A percentile compares a stretch with the other conserved stretches of the same genome.
Evolutionary conservation across 2,329 filamentous ascomycete species (phyloP).

Genomic region (Phaeomoniella chlamydospora): DNA sequence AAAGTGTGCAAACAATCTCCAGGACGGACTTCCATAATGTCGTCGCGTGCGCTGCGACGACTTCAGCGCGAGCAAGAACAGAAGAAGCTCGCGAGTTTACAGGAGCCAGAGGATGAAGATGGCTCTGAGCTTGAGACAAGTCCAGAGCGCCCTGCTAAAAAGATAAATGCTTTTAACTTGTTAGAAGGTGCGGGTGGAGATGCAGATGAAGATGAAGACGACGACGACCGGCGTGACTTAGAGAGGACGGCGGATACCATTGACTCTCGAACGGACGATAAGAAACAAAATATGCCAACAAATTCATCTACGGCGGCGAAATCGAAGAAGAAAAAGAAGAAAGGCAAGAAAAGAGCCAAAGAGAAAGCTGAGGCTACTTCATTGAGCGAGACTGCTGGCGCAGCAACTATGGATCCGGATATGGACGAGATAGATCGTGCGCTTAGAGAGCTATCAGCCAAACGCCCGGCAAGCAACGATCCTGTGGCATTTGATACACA

Average conservation of each 20-base stretch:
- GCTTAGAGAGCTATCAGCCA: constrained; percentile 42
- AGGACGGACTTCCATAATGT: too few species aligned
- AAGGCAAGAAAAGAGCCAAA: constrained; percentile 37
- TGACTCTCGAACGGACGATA: constrained; percentile 8
- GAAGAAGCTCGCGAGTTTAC: constrained; percentile 30
- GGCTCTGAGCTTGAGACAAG: constrained; percentile 23
- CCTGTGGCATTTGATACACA: constrained; percentile 7
- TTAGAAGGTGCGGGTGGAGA: constrained; percentile 30
- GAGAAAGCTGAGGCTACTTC: constrained; percentile 12
- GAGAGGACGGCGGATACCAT: constrained; percentile 7
- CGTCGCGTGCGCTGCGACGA: constrained; percentile 50
- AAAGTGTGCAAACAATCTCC: too few species aligned
- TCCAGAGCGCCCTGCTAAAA: constrained; percentile 20
- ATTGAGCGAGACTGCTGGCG: constrained; percentile 2
- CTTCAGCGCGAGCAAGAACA: constrained; percentile 48
- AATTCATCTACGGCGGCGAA: constrained; percentile 18
- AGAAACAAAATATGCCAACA: constrained; percentile 6
- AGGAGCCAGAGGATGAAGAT: constrained; percentile 20
- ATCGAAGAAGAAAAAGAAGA: constrained; percentile 47
- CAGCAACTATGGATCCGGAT: constrained; percentile 12
- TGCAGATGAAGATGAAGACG: constrained; percentile 18
- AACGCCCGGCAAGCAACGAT: constrained; percentile 12
- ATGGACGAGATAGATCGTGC: constrained; percentile 55
- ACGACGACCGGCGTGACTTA: constrained; percentile 18
- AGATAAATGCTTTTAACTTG: constrained; percentile 40